Evolutionary conservation across 1,284 basidiomycete genomes (phyloP), one percentile per base, ranked within the genome.

Genomic region (Cryptococcus depauperatus): DNA sequence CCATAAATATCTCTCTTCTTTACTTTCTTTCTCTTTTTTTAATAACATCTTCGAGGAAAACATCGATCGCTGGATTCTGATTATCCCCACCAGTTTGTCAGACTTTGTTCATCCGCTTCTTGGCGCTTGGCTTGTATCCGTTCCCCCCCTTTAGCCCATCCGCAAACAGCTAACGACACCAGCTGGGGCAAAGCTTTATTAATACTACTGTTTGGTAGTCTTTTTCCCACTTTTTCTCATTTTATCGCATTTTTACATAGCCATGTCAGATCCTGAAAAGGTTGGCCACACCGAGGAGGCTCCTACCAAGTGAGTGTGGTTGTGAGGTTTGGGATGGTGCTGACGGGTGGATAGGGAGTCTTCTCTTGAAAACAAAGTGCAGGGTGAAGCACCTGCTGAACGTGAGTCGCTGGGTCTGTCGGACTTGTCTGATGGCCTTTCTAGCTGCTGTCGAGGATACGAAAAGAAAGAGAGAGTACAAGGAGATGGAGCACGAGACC

Each of bases 401-500:
- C 4, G 55, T 59, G 43, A 56, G 59, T 55, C 27, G 18, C 30
- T 43, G 37, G 35, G 26, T 2, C 23, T 13, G 11, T 21, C 22
- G 23, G 6, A 25, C 38, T 43, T 26, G 21, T n/a, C n/a, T 29
- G 37, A 27, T 46, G 18, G n/a, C 37, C 11, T 19, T 25, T 32
- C 52, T 37, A 35, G 34, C 27, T 10, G 47, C 47, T 25, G 54
- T 79, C 75, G 73, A 82, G 82, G 76, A 11, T 14, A 14, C 32
- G 22, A 54, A 54, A 52, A 83, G 74, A 72, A 85, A 88, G 76
- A 78, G 86, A 75, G 84, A 87, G 76, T 91, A 91, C 78, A 90
- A 87, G 79, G 87, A 90, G 44, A 86, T 91, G 62, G 81, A 80
- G 58, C 83, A 90, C 68, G 85, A 88, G 54, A 45, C 53, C 28